phyloP scores from a whole-genome alignment of 371 early-diverging fungal genomes.

The Batkoa obscura region DNA sequence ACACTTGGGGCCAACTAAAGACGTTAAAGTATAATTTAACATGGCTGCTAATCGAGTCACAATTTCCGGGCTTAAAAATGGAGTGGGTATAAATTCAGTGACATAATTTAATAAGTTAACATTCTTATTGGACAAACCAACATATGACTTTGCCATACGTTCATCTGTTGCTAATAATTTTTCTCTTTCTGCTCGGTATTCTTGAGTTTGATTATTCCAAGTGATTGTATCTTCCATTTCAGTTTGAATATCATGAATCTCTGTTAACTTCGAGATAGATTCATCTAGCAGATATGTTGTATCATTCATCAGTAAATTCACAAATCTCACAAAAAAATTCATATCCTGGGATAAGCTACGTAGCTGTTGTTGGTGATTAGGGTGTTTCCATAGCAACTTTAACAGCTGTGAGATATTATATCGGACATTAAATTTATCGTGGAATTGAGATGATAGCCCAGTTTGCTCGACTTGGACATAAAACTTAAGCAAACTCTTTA shows the following conservation, averaged over 20 bases:
- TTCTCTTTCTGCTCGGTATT: slow-evolving; percentile 32
- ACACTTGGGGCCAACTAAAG: slow-evolving; percentile 87
- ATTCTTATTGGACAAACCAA: slow-evolving; percentile 80
- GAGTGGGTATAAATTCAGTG: slow-evolving; percentile 51
- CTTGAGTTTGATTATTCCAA: slow-evolving; percentile 30
- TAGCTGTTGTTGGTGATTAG: slow-evolving; percentile 30
- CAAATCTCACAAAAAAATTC: slow-evolving; percentile 75
- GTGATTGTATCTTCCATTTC: slow-evolving; percentile 40
- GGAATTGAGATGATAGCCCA: slow-evolving; percentile 80
- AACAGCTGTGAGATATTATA: slow-evolving; percentile 90
- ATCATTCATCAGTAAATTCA: slow-evolving; percentile 88
- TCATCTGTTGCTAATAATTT: slow-evolving; percentile 41
- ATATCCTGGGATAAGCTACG: slow-evolving; percentile 31
- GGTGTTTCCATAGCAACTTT: slow-evolving; percentile 67
- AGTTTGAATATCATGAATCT: slow-evolving; percentile 61
- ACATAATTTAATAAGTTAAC: slow-evolving; percentile 79
- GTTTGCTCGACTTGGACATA: slow-evolving; percentile 92
- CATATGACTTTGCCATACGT: slow-evolving; percentile 68
- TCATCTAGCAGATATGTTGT: slow-evolving; percentile 90
- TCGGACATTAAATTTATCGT: slow-evolving; percentile 94
- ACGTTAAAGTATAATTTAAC: slow-evolving; percentile 85
- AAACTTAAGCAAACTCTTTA: slow-evolving; percentile 64
- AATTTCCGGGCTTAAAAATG: slow-evolving; percentile 80
- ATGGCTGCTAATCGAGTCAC: slow-evolving; percentile 89
- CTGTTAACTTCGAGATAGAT: slow-evolving; percentile 61